Percentiles rank a stretch among this genome's conserved stretches.
Conservation (phyloP, 2,329 filamentous ascomycete species). For the Scedosporium boydii region DNA sequence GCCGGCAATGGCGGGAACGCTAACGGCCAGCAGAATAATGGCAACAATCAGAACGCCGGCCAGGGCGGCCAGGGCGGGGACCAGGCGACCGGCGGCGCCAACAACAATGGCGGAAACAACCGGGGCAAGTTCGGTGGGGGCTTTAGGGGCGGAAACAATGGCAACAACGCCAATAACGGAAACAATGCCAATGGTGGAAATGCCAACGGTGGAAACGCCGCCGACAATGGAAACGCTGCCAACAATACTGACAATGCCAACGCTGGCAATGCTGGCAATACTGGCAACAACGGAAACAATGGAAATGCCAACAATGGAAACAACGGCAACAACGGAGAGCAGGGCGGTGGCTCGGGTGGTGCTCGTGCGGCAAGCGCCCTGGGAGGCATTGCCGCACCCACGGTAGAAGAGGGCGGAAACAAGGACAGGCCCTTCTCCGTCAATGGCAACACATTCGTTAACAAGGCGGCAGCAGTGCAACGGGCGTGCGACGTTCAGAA, state of each 20-base stretch:
- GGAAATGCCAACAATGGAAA: background rate
- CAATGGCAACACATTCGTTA: slow-evolving; percentile 48
- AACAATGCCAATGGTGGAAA: slow-evolving; percentile 9
- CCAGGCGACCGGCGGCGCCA: slow-evolving; percentile 9
- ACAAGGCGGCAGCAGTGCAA: slow-evolving; percentile 44
- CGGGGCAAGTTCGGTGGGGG: slow-evolving; percentile 8
- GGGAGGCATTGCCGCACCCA: slow-evolving; percentile 41
- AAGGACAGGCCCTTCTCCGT: slow-evolving; percentile 42
- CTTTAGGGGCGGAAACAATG: slow-evolving; percentile 6
- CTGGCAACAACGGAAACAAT: slow-evolving; percentile 10
- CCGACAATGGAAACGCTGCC: slow-evolving; percentile 8
- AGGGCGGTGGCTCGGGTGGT: slow-evolving; percentile 14
- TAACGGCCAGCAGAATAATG: background rate
- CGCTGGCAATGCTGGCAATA: slow-evolving; percentile 8
- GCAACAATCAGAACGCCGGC: slow-evolving; percentile 9
- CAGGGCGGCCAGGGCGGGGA: slow-evolving; percentile 8
- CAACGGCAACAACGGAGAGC: slow-evolving; percentile 6
- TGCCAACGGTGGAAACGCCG: slow-evolving; percentile 9
- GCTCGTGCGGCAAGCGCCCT: slow-evolving; percentile 26
- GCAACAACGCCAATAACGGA: slow-evolving; percentile 8
- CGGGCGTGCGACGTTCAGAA: slow-evolving; percentile 55
- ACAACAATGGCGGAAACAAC: slow-evolving; percentile 9
- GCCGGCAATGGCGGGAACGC: slow-evolving; percentile 3
- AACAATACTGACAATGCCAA: slow-evolving; percentile 10
- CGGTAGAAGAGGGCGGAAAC: slow-evolving; percentile 37